phyloP scores from a whole-genome alignment of 352 stramenopile genomes.

The Globisporangium canariense region DNA sequence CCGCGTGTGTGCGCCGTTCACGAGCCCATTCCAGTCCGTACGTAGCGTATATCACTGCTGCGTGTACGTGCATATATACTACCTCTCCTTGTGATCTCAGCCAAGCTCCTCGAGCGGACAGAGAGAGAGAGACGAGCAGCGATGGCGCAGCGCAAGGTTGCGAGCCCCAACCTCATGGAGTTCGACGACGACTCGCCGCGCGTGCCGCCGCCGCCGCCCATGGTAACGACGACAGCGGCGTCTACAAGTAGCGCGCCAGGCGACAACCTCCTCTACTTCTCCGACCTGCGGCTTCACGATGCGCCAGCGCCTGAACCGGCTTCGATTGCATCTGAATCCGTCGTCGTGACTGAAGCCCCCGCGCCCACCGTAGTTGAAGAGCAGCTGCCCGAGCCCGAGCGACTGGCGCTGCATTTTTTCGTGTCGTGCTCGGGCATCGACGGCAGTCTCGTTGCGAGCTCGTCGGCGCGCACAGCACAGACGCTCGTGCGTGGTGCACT shows the following conservation, averaged over 20 bases:
- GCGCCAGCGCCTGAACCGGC: neutral
- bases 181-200: conserved; percentile 38
- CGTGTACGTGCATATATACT: neutral
- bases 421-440: conserved; percentile 63
- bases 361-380: neutral
- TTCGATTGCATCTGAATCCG: neutral
- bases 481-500: conserved; percentile 72
- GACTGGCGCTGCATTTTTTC: conserved; percentile 60
- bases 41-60: too few species aligned
- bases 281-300: conserved; percentile 15
- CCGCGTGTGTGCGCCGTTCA: too few species aligned
- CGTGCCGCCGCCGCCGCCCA: neutral
- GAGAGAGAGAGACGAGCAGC: neutral
- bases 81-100: neutral
- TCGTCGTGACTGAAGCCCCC: neutral
- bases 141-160: conserved; percentile 13
- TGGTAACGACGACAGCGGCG: conserved; percentile 13
- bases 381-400: conserved; percentile 13
- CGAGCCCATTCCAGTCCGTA: too few species aligned
- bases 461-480: conserved; percentile 54
- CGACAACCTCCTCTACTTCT: conserved; percentile 11
- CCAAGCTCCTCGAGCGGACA: neutral
- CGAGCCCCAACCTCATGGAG: conserved; percentile 41
- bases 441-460: conserved; percentile 40
- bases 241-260: neutral